phyloP scores from a whole-genome alignment of 768 basidiomycete species.

The Lactifluus hygrophoroides region DNA sequence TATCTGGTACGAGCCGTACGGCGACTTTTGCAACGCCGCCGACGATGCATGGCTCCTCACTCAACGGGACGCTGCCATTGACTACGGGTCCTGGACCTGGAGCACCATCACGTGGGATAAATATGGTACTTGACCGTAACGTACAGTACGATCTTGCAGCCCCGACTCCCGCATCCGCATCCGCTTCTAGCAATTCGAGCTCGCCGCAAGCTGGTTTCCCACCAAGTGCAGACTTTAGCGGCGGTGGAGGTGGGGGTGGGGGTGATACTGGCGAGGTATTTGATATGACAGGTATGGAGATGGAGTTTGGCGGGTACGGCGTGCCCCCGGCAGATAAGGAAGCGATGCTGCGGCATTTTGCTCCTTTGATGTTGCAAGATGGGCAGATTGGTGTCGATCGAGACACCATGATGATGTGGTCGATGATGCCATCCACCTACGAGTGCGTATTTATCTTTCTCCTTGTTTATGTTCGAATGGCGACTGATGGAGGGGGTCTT shows the following conservation, averaged over 20 bases:
- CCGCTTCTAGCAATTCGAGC: not conserved
- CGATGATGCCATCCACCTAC: slow-evolving; percentile 13
- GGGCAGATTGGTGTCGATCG: slow-evolving; percentile 19
- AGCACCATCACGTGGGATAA: not conserved
- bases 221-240: not conserved
- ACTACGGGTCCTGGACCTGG: not conserved
- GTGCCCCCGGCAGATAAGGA: slow-evolving; percentile 2
- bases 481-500: not conserved
- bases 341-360: slow-evolving; percentile 6
- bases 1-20: not conserved
- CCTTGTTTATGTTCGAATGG: not conserved
- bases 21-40: not conserved
- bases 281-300: slow-evolving; percentile 4
- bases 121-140: not conserved
- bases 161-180: not conserved
- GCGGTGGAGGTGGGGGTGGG: not conserved
- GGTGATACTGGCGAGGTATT: not conserved
- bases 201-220: slow-evolving; percentile 4
- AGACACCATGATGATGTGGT: slow-evolving; percentile 22
- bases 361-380: slow-evolving; percentile 2
- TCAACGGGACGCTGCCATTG: not conserved
- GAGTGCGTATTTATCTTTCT: slow-evolving; percentile 13
- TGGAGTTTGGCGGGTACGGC: slow-evolving; percentile 10
- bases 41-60: not conserved
- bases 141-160: not conserved